These are phyloP conservation scores for Ophiocordyceps camponoti-rufipedis DNA, from an alignment of 2,329 filamentous ascomycete genomes.

Conservation along the genomic window DNA sequence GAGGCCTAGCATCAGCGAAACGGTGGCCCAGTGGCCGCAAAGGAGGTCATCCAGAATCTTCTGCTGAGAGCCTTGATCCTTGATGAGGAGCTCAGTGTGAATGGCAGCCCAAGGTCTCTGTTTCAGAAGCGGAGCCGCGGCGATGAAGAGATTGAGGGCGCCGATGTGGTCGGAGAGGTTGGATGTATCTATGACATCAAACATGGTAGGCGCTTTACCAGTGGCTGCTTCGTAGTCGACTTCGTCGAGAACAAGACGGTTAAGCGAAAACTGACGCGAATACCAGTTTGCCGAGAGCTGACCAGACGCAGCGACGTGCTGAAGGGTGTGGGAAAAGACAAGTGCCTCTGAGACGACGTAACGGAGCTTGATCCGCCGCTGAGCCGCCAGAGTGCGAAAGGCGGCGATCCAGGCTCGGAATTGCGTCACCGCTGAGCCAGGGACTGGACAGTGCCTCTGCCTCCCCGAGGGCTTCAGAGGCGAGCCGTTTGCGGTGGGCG, in stretches of 20 bases:
- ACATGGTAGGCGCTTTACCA: conserved; percentile 19
- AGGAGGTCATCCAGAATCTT: conserved; percentile 22
- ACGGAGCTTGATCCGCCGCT: conserved; percentile 18
- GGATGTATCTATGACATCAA: conserved; percentile 38
- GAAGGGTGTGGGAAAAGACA: conserved; percentile 31
- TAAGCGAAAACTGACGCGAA: conserved; percentile 19
- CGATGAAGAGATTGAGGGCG: conserved; percentile 18
- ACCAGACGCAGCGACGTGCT: conserved; percentile 15
- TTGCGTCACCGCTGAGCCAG: conserved; percentile 20
- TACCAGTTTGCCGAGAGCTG: conserved; percentile 20
- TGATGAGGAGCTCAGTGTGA: conserved; percentile 26
- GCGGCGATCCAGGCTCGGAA: conserved; percentile 27
- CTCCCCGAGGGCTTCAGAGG: conserved; percentile 13
- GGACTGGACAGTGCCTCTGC: conserved; percentile 7
- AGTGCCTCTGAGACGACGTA: conserved; percentile 30
- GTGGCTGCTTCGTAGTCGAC: conserved; percentile 17
- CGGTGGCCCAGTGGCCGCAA: conserved; percentile 23
- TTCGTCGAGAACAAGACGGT: conserved; percentile 21
- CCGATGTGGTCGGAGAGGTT: conserved; percentile 22
- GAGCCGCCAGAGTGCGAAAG: conserved; percentile 14
- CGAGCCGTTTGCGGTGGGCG: conserved; percentile 17
- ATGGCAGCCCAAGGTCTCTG: conserved; percentile 23
- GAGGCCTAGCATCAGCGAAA: conserved; percentile 32
- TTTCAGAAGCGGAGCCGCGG: conserved; percentile 27
- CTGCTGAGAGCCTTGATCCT: conserved; percentile 8